Conservation (phyloP, 768 basidiomycete genomes). For the Auriscalpium microsporum region DNA sequence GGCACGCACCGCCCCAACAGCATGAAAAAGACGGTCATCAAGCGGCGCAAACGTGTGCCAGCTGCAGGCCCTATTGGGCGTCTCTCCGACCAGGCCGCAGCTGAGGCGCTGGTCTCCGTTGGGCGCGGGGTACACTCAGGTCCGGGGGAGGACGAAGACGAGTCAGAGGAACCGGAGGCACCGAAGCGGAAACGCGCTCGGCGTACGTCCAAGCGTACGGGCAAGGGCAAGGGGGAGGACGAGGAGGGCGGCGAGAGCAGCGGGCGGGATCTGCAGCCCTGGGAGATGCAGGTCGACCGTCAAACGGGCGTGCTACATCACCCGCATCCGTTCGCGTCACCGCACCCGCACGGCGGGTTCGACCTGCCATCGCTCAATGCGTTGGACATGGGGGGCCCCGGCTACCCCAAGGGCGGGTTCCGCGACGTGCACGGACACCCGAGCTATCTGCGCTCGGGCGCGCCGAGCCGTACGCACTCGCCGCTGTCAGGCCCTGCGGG, state of each 20-base stretch:
- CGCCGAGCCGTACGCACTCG: constrained; percentile 67
- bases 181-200: constrained; percentile 55
- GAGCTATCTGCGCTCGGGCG: constrained; percentile 55
- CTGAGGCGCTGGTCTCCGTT: constrained; percentile 81
- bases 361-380: constrained; percentile 49
- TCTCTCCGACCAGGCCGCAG: constrained; percentile 81
- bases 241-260: constrained; percentile 15
- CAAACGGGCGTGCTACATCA: constrained; percentile 1
- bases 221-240: constrained; percentile 15
- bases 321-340: constrained; percentile 9
- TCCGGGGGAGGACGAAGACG: constrained; percentile 37
- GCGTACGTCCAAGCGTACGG: constrained; percentile 14
- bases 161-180: constrained; percentile 30
- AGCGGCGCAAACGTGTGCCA: constrained; percentile 93
- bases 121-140: constrained; percentile 41
- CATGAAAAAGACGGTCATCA: constrained; percentile 99
- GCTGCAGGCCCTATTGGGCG: constrained; percentile 53
- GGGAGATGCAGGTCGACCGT: neutral
- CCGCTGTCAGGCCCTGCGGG: constrained; percentile 45
- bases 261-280: neutral
- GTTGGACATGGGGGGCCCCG: constrained; percentile 26
- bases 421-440: constrained; percentile 23
- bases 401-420: constrained; percentile 4
- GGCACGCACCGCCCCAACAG: constrained; percentile 94
- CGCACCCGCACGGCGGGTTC: constrained; percentile 37